phyloP scores from a whole-genome alignment of 1,284 basidiomycete species.

The Malassezia psittaci region DNA sequence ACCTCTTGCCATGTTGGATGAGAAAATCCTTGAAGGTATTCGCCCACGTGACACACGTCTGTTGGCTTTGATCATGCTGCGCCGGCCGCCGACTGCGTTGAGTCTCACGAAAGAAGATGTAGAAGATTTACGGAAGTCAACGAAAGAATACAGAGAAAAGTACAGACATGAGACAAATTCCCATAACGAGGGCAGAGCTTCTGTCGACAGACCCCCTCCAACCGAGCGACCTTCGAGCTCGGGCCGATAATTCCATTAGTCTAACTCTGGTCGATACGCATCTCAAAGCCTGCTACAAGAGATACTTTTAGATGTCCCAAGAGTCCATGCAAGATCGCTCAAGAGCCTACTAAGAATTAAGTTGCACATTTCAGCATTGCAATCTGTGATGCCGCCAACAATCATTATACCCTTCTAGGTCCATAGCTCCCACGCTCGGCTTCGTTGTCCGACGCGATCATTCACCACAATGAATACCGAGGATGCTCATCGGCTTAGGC shows the following conservation, averaged over 20 bases:
- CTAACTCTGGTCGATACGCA: too few species aligned
- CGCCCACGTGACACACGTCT: constrained; percentile 13
- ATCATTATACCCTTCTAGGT: neutral
- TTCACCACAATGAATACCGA: constrained; percentile 6
- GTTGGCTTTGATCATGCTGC: constrained; percentile 10
- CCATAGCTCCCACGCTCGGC: neutral
- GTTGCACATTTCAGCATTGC: too few species aligned
- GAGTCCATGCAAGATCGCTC: too few species aligned
- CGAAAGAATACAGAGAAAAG: neutral
- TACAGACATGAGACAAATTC: neutral
- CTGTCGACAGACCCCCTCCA: too few species aligned
- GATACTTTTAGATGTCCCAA: too few species aligned
- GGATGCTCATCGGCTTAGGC: constrained; percentile 29
- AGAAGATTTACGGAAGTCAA: constrained; percentile 11
- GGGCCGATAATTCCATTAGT: too few species aligned
- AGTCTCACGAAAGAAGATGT: constrained; percentile 15
- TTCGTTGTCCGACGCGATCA: neutral
- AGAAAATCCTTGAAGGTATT: neutral
- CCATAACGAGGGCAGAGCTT: neutral
- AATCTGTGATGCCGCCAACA: neutral
- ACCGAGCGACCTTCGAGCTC: too few species aligned
- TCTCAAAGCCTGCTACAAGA: too few species aligned
- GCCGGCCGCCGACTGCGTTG: constrained; percentile 16
- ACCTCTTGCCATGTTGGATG: constrained; percentile 14
- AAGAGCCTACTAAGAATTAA: too few species aligned